phyloP scores from a whole-genome alignment of 1,284 basidiomycete species.

The Heterobasidion parviporum region DNA sequence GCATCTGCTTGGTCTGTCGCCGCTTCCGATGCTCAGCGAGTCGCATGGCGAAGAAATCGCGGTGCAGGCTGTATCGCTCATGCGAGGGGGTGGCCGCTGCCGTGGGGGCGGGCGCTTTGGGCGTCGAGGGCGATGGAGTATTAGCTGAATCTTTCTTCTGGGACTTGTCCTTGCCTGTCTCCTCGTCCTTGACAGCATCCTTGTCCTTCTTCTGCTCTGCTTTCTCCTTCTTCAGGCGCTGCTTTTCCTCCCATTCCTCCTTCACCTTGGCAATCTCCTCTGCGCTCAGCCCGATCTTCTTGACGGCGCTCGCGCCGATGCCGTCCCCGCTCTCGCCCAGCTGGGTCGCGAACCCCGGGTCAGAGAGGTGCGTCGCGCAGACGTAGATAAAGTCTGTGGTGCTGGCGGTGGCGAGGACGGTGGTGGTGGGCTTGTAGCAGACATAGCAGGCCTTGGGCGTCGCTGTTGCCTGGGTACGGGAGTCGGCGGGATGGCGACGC shows the following conservation, averaged over 20 bases:
- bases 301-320: conserved; percentile 20
- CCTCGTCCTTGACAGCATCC: conserved; percentile 4
- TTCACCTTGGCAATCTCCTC: conserved; percentile 72
- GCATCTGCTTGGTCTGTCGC: conserved; percentile 26
- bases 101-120: conserved; percentile 13
- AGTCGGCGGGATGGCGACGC: not conserved
- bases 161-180: conserved; percentile 10
- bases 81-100: conserved; percentile 19
- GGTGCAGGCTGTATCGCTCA: conserved; percentile 30
- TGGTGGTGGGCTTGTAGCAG: conserved; percentile 66
- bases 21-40: conserved; percentile 29
- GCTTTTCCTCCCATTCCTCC: conserved; percentile 72
- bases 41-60: conserved; percentile 32
- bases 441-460: conserved; percentile 65
- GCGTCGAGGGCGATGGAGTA: conserved; percentile 8
- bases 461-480: conserved; percentile 43
- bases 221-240: conserved; percentile 40
- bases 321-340: conserved; percentile 31
- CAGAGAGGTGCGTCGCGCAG: conserved; percentile 60
- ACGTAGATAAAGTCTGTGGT: conserved; percentile 71
- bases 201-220: conserved; percentile 42
- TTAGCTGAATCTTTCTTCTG: not conserved
- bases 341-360: conserved; percentile 60
- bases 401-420: conserved; percentile 66
- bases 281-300: conserved; percentile 24